Evolutionary conservation across 129 eudicot genomes (phyloP).

Genomic region (Escallonia rubra): DNA sequence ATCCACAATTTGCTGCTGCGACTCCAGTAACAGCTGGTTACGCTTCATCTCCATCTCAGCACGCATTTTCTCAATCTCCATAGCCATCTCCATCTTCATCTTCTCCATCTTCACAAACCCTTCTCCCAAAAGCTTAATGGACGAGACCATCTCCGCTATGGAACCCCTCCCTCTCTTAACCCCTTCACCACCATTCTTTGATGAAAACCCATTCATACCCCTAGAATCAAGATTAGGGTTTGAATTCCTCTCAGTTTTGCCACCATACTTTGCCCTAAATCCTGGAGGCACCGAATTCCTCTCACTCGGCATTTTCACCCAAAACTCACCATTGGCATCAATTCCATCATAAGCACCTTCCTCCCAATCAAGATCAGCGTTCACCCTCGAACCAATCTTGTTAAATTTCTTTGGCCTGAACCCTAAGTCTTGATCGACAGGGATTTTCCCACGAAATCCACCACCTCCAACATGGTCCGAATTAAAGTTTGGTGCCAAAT

Average conservation of each 20-base stretch:
- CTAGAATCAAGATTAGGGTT: slow-evolving; percentile 18
- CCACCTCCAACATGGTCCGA: not conserved
- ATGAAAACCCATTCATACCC: slow-evolving; percentile 13
- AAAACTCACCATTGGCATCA: slow-evolving; percentile 29
- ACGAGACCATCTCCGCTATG: slow-evolving; percentile 48
- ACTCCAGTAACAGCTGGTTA: slow-evolving; percentile 59
- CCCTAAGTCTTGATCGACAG: not conserved
- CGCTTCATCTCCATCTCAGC: slow-evolving; percentile 84
- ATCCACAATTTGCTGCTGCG: slow-evolving; percentile 70
- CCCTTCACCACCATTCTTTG: slow-evolving; percentile 14
- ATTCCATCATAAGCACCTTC: slow-evolving; percentile 10
- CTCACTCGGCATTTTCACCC: slow-evolving; percentile 35
- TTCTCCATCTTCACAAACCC: slow-evolving; percentile 83
- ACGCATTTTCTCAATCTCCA: slow-evolving; percentile 63
- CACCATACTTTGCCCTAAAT: slow-evolving; percentile 25
- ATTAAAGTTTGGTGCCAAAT: not conserved
- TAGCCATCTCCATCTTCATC: slow-evolving; percentile 85
- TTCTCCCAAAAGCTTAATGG: slow-evolving; percentile 66
- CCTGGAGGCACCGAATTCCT: slow-evolving; percentile 16
- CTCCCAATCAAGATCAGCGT: slow-evolving; percentile 29
- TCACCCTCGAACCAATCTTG: slow-evolving; percentile 8
- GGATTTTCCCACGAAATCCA: slow-evolving; percentile 6
- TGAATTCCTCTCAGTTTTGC: slow-evolving; percentile 21
- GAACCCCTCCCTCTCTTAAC: slow-evolving; percentile 33
- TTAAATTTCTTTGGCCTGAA: slow-evolving; percentile 7